A percentile compares a stretch with the other conserved stretches of the same genome.
Evolutionary conservation across 2,329 filamentous ascomycete species (phyloP).

Genomic region (Lasiodiplodia citricola): DNA sequence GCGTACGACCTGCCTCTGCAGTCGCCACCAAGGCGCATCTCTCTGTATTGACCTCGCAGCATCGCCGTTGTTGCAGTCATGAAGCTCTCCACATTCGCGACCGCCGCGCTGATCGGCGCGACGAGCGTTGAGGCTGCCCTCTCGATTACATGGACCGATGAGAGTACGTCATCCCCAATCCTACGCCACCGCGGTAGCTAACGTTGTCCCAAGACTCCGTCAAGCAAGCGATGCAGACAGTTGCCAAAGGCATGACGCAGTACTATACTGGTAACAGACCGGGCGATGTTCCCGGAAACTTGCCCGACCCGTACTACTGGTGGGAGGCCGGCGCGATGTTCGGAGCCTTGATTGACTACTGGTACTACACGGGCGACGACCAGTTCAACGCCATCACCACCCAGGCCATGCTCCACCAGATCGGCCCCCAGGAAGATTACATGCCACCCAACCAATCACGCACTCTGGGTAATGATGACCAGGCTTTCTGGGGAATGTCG

Average conservation of each 20-base stretch:
- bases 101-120: conserved; percentile 39
- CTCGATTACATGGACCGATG: conserved; percentile 31
- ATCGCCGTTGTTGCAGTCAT: conserved; percentile 30
- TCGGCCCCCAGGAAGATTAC: conserved; percentile 73
- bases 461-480: conserved; percentile 63
- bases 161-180: background rate
- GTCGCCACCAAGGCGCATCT: conserved; percentile 4
- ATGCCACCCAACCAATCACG: conserved; percentile 54
- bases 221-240: conserved; percentile 20
- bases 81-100: conserved; percentile 42
- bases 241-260: conserved; percentile 24
- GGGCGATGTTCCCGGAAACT: conserved; percentile 53
- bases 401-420: conserved; percentile 73
- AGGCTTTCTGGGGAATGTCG: conserved; percentile 64
- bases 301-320: conserved; percentile 51
- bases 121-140: conserved; percentile 39
- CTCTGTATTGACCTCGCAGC: background rate
- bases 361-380: conserved; percentile 49
- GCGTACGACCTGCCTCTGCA: background rate
- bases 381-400: conserved; percentile 45
- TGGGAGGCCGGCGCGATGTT: conserved; percentile 51
- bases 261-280: conserved; percentile 25
- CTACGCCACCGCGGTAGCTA: background rate
- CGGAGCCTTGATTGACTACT: conserved; percentile 47
- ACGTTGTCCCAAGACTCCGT: conserved; percentile 17